These are phyloP conservation scores for Schoenoplectus tabernaemontani DNA, from an alignment of 202 grass and related monocot genomes.

Conservation along the genomic window DNA sequence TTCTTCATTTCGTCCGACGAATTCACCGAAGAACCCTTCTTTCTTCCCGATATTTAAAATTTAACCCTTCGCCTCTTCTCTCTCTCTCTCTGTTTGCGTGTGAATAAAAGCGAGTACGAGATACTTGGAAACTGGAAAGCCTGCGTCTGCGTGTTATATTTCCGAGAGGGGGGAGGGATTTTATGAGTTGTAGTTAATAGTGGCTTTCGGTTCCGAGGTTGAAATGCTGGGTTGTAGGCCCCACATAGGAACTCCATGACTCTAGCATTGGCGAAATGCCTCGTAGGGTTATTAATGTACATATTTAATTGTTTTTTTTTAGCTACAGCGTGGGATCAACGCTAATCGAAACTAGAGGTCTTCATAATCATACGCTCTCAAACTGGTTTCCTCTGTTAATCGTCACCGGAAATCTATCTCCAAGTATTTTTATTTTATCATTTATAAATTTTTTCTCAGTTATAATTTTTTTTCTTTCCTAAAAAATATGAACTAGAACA, in stretches of 20 bases:
- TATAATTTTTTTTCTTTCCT: too few relatives aligned
- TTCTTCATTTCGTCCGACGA: conserved; percentile 17
- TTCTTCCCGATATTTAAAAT: not conserved
- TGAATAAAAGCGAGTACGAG: not conserved
- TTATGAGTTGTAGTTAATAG: conserved; percentile 23
- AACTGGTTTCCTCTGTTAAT: not conserved
- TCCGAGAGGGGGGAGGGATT: not conserved
- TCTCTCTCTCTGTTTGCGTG: not conserved
- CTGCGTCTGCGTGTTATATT: not conserved
- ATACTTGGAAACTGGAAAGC: not conserved
- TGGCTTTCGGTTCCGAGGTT: conserved; percentile 14
- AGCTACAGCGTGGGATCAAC: conserved; percentile 1
- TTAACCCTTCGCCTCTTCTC: not conserved
- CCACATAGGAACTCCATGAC: not conserved
- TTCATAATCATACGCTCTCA: not conserved
- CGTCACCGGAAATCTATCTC: not conserved
- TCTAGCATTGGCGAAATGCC: not conserved
- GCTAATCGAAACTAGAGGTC: not conserved
- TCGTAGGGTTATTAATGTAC: not conserved
- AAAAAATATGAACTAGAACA: not conserved
- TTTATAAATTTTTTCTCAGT: not conserved
- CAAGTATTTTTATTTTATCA: too few relatives aligned
- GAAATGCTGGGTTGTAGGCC: not conserved
- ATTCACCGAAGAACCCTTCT: not conserved
- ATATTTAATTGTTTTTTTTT: not conserved